Evolutionary conservation across 2,329 filamentous ascomycete genomes (phyloP), one percentile per base, ranked within the genome.

Genomic region (Delphinella strobiligena): DNA sequence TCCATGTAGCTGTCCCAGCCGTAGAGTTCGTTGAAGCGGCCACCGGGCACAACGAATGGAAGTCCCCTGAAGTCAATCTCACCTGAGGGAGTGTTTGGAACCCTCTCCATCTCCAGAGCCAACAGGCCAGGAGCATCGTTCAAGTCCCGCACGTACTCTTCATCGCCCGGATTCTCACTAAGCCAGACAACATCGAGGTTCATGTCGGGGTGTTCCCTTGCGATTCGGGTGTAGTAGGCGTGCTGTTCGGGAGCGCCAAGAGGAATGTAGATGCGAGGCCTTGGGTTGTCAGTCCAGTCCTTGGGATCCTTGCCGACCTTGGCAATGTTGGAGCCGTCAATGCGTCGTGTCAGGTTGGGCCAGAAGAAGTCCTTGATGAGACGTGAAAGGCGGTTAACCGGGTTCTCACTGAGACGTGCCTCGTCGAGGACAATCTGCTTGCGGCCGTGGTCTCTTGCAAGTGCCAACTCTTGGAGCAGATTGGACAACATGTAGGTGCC

Each of bases 1-100:
- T 89, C 85, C 87, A 98, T 96, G 67, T 96, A 98, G 59, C 87
- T 95, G 62, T 98, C 91, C 91, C 91, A 98, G 34, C 89, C 89
- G 58, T 98, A 98, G 16, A 98, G 65, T 61, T 98, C 91, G 61
- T 98, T 98, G 77, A 98, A 98, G 19, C 91, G 78, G 17, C 91
- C 91, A 44, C 91, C 91, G 0, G 91, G 91, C 3, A 98, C 91
- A n/a, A 96, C 87, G 52, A 96, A 98, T 0, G 91, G 89, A 43
- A 93, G 70, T 3, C 91, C 91, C 27, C 72, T 71, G 31, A 93
- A 66, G 3, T 81, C 81, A 45, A 74, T 76, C 56, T 82, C 71
- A 30, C 80, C 80, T 3, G 82, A 82, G 17, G 66, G 65, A 4
- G 75, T 73, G 51, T 93, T 75, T 10, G 63, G 66, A 31, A 61